Base-by-base conservation (phyloP, 495 filamentous ascomycete species). In the Mytilinidion resinicola region DNA sequence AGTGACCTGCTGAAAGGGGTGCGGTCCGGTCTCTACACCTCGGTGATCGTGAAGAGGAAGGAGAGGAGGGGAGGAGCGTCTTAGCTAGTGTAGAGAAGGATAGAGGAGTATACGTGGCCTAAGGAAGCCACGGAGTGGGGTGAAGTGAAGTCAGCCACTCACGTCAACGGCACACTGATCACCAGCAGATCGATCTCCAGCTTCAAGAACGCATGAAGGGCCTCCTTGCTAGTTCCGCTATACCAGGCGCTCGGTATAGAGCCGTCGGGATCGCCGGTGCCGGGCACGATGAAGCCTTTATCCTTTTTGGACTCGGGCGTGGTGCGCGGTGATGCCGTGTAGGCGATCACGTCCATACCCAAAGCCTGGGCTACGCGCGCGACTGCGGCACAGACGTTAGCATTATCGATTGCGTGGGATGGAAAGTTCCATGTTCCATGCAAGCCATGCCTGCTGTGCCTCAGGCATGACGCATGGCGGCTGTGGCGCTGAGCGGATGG, bases 291-390 rank as follows among this genome's bases (percentile, higher is more conserved):
- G 64, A 85, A 95, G 1, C 82, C 81, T 4, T 70, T 69, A 65
- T 92, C 88, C 48, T 70, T 74, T 39, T 80, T 81, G 11, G 80
- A 80, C 52, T 78, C 78, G 0, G 78, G 74, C 0, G 81, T 82
- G 3, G 70, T 53, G 20, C 80, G 77, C 0, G 85, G 80, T 4
- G 77, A 78, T 2, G 86, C 87, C 0, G 90, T 95, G 74, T 88
- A 91, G 9, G 89, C 90, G 59, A 90, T 77, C 15, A 96, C 83
- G 25, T 84, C 79, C 84, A 90, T 91, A 3, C 90, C 90, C 60
- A 93, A 69, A 4, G 86, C 86, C 4, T 79, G 77, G 4, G 80
- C 82, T 0, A 93, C 77, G 14, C 85, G 79, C 19, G 80, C 90
- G 51, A 83, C 80, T 69, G 61, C 51, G 50, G 53, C 33, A 57